These are phyloP conservation scores for Rhizopogon vesiculosus DNA, from an alignment of 768 basidiomycete species.

Conservation along the genomic window DNA sequence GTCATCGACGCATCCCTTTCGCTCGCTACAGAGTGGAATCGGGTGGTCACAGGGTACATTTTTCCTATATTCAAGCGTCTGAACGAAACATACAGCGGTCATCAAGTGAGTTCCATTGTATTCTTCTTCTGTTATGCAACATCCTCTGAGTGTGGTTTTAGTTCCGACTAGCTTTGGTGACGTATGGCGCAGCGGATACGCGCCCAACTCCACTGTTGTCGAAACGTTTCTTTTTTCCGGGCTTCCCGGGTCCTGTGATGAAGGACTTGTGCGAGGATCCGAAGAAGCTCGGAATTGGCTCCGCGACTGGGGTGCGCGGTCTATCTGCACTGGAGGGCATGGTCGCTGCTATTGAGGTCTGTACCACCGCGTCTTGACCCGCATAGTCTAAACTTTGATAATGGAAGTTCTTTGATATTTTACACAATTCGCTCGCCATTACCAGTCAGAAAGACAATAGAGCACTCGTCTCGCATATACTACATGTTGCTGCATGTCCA, in stretches of 20 bases:
- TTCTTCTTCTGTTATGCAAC: not conserved
- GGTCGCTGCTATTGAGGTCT: constrained; percentile 66
- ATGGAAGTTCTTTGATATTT: constrained; percentile 39
- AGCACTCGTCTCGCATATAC: constrained; percentile 38
- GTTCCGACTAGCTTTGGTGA: constrained; percentile 50
- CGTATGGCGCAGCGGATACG: constrained; percentile 59
- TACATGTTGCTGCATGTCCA: constrained; percentile 56
- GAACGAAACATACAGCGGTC: constrained; percentile 33
- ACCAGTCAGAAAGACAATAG: constrained; percentile 20
- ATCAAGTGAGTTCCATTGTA: constrained; percentile 28
- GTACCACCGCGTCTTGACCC: constrained; percentile 1
- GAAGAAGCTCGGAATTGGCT: constrained; percentile 51
- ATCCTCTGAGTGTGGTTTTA: constrained; percentile 9
- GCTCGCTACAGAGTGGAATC: constrained; percentile 49
- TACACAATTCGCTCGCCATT: constrained; percentile 17
- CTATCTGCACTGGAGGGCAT: constrained; percentile 71
- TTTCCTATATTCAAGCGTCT: constrained; percentile 49
- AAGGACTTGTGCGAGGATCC: constrained; percentile 45
- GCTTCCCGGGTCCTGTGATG: constrained; percentile 33
- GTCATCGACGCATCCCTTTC: constrained; percentile 59
- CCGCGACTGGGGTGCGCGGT: constrained; percentile 42
- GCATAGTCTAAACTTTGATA: constrained; percentile 26
- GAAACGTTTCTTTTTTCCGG: constrained; percentile 48
- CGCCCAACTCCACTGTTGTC: constrained; percentile 50
- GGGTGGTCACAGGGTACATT: constrained; percentile 43